Evolutionary conservation across 495 filamentous ascomycete genomes (phyloP), one percentile per base, ranked within the genome.

Genomic region (Tuber microsphaerosporum): DNA sequence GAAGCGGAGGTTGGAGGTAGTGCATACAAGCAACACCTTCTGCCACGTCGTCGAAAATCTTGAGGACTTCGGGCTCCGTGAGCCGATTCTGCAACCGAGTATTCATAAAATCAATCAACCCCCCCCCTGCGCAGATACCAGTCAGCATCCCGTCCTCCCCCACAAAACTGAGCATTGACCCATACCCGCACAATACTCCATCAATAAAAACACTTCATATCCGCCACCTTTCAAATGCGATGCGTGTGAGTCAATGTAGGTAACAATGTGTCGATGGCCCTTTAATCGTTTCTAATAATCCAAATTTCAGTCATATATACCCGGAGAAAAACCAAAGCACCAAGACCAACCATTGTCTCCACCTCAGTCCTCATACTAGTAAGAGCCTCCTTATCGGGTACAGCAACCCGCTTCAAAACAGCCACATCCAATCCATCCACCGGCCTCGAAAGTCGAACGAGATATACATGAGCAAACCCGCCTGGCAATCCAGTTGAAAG

Each of bases 41-140:
- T 31, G 95, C 90, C 44, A 97, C 92, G 83, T 98, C 95, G 22
- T 92, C 90, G 85, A 99, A 97, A 83, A 99, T 99, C 84, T 95
- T 92, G 76, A 99, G 86, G 75, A 99, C 94, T 85, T 99, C 95
- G 51, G 96, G 94, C 86, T 99, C 95, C 69, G 94, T 99, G 83
- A 99, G 88, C 65, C 95, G 93, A 83, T 98, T 93, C 84, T 98
- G 95, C 77, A 99, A 85, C 45, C 95, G 90, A 51, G 95, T 99
- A 84, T 99, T 99, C 95, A 99, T 99, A 85, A 98, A 99, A 85
- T 99, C 95, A 83, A 99, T 99, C 81, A 99, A 85, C 42, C 95
- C 96, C 77, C 96, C 95, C 37, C 91, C 91, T 76, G 85, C 84
- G 80, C 34, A 65, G 88, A 91, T 41, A 70, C n/a, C 56, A 34